Evolutionary conservation across 768 basidiomycete species (phyloP), one percentile per base, ranked within the genome.

Genomic region (Tylopilus subfusipes): DNA sequence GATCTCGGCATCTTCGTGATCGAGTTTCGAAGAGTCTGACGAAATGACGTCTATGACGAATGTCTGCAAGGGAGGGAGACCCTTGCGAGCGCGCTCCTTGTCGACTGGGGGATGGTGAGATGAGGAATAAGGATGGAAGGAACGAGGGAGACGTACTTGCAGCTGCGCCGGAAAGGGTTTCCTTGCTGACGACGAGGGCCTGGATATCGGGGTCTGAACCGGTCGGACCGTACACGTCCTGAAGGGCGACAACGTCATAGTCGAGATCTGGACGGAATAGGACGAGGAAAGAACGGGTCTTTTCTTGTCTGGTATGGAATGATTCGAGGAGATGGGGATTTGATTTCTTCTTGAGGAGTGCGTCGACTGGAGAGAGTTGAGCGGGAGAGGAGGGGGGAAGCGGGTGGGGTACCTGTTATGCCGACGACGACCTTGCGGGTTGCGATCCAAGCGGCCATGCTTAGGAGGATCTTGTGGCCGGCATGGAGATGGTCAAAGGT

Each of bases 401-500:
- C 19, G 54, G 27, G 39, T 49, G 39, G 78, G 36, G 63, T 53
- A 88, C 91, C 88, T 50, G 92, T 90, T 36, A 98, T 75, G 5
- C 97, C 97, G 59, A 98, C 84, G 56, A 98, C 91, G 63, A 98
- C 73, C 69, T 93, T 94, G 57, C 78, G 69, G 42, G 72, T 67
- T 0, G 94, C 78, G 52, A 98, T 84, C 80, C 88, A 93, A 1
- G 90, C 85, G 13, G 83, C 88, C 85, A 97, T 93, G 64, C 92
- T 90, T 12, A 99, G 81, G 27, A 99, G 82, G 55, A 99, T 95
- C 73, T 97, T 97, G 75, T 99, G 97, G 0, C 96, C 97, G 4
- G 93, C 84, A 67, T 99, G 97, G 16, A 99, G 82, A 69, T 98
- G 97, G 72, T 99, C 97, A 71, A 98, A 98, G 0, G 97, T 98